phyloP scores from a whole-genome alignment of 768 basidiomycete species.

The Tephrocybe sp. region DNA sequence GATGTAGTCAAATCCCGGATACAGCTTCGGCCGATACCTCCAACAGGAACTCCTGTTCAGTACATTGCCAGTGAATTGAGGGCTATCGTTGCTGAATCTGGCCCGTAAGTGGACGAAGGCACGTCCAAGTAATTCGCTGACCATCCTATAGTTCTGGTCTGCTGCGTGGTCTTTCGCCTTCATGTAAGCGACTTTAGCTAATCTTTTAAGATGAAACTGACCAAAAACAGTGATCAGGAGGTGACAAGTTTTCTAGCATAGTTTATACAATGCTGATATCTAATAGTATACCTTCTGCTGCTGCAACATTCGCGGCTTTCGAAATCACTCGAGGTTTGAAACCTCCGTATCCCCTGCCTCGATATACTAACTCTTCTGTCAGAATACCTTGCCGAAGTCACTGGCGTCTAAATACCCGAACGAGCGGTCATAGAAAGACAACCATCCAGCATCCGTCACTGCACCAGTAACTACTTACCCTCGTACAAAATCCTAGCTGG shows the following conservation, averaged over 20 bases:
- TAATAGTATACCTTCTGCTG: constrained; percentile 85
- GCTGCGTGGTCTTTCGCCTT: constrained; percentile 75
- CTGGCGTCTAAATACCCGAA: constrained; percentile 32
- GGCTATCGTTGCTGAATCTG: constrained; percentile 67
- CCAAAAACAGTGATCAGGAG: constrained; percentile 59
- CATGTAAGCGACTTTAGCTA: constrained; percentile 48
- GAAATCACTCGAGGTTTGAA: constrained; percentile 74
- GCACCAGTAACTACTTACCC: background rate
- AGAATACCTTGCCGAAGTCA: constrained; percentile 38
- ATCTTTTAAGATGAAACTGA: background rate
- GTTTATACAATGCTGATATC: constrained; percentile 1
- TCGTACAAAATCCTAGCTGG: background rate
- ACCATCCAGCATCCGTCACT: no score
- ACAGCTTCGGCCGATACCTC: constrained; percentile 76
- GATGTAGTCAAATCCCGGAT: constrained; percentile 93
- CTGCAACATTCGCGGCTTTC: constrained; percentile 86
- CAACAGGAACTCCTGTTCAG: constrained; percentile 66
- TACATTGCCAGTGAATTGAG: constrained; percentile 78
- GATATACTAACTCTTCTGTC: background rate
- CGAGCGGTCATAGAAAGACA: no score
- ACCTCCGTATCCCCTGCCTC: background rate
- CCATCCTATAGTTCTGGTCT: constrained; percentile 49
- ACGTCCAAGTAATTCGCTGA: background rate
- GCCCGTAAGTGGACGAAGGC: constrained; percentile 72
- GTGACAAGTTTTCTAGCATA: constrained; percentile 27